These are phyloP conservation scores for Citrus hindsii DNA, from an alignment of 345 rosid species.

Conservation along the genomic window DNA sequence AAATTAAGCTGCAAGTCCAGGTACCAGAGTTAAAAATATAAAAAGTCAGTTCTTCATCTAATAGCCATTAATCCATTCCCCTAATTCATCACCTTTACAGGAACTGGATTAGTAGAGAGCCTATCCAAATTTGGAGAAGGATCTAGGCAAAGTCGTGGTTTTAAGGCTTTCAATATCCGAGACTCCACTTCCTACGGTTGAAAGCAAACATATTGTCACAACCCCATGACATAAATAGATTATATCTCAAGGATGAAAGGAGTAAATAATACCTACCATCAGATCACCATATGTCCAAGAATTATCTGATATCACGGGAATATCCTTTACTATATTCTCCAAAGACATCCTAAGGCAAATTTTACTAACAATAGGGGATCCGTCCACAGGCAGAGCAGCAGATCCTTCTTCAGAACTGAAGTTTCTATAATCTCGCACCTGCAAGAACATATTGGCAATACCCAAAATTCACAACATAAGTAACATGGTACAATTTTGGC, in stretches of 20 bases:
- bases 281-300: slow-evolving; percentile 97
- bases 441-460: slow-evolving; percentile 17
- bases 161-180: slow-evolving; percentile 84
- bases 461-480: background rate
- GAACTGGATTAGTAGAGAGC: slow-evolving; percentile 51
- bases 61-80: background rate
- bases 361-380: slow-evolving; percentile 54
- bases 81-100: slow-evolving; percentile 49
- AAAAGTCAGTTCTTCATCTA: background rate
- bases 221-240: background rate
- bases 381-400: slow-evolving; percentile 22
- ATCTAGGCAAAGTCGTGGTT: slow-evolving; percentile 88
- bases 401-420: slow-evolving; percentile 51
- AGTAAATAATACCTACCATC: slow-evolving; percentile 52
- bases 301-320: slow-evolving; percentile 68
- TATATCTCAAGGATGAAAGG: slow-evolving; percentile 3
- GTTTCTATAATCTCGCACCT: slow-evolving; percentile 86
- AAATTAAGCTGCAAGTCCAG: slow-evolving; percentile 64
- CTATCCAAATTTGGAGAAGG: slow-evolving; percentile 87
- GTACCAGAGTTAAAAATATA: slow-evolving; percentile 13
- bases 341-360: slow-evolving; percentile 76
- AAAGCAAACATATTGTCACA: slow-evolving; percentile 9
- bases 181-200: slow-evolving; percentile 87
- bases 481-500: background rate
- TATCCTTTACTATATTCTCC: slow-evolving; percentile 91